Evolutionary conservation across 2,329 filamentous ascomycete species (phyloP), one percentile per base, ranked within the genome.

Genomic region (Fusarium pseudonygamai): DNA sequence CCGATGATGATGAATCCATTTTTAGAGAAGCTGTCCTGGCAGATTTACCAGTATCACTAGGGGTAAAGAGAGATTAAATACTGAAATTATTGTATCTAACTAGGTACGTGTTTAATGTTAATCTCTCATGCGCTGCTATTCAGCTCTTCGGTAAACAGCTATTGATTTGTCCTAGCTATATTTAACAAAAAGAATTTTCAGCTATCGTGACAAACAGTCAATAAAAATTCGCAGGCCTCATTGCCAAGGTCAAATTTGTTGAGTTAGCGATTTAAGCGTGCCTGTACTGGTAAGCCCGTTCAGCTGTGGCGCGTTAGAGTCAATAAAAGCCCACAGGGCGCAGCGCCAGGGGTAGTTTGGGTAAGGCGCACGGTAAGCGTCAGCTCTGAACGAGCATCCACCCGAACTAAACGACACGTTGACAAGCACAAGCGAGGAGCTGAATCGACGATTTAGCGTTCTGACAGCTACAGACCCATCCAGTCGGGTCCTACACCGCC

Each of bases 1-100:
- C 50, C 55, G 67, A 52, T 46, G 18, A 36, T 59, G 61, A 45
- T 36, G 39, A 55, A 39, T 37, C 20, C 69, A 71, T 71, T 20
- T 34, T 63, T 24, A 14, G n/a, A 39, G 18, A 37, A 50, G n/a
- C 55, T 49, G 32, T 32, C 61, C 3, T 68, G 59, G 1, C 24
- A 37, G 7, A n/a, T 28, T 26, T 11, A 22, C 6, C 20, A 28
- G 14, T 15, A 34, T 34, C 12, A 24, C 6, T 2, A 13, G 18
- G 8, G 15, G 30, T 24, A 15, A 52, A 13, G 22, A 26, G 18
- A 15, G 7, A n/a, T 16, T 32, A 32, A 32, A 49, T n/a, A 24
- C 5, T 24, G 18, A n/a, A 49, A 10, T 14, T n/a, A 16, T 49
- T 7, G 9, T 8, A 18, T n/a, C 11, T 50, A 45, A 20, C 24